Evolutionary conservation across 768 basidiomycete species (phyloP).

Genomic region (Tephrocybe sp.): DNA sequence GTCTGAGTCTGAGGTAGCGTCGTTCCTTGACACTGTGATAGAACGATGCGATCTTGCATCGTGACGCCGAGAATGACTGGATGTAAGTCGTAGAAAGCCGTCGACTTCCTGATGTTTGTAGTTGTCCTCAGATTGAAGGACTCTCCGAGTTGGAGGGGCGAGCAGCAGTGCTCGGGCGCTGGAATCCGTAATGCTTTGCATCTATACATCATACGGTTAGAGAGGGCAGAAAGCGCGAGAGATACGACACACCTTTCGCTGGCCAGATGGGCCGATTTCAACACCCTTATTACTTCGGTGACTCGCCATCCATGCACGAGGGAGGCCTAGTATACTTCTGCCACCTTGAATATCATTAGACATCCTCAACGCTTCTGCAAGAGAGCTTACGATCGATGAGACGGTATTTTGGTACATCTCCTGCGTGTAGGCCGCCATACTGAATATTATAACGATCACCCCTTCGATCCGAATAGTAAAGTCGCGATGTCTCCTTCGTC

Average conservation of each 20-base stretch:
- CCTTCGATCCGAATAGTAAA: slow-evolving; percentile 65
- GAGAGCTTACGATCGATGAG: slow-evolving; percentile 53
- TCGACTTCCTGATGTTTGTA: slow-evolving; percentile 63
- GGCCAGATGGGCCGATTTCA: slow-evolving; percentile 48
- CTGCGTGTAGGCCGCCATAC: slow-evolving; percentile 63
- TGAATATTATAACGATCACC: slow-evolving; percentile 67
- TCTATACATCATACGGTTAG: slow-evolving; percentile 21
- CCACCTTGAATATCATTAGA: slow-evolving; percentile 60
- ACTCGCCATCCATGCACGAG: slow-evolving; percentile 46
- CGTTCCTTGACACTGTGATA: slow-evolving; percentile 33
- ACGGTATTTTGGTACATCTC: slow-evolving; percentile 68
- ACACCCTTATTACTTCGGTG: slow-evolving; percentile 51
- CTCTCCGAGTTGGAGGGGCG: slow-evolving; percentile 47
- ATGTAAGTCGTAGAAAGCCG: slow-evolving; percentile 62
- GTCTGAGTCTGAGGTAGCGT: slow-evolving; percentile 27
- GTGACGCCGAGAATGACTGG: slow-evolving; percentile 29
- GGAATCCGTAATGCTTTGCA: slow-evolving; percentile 59
- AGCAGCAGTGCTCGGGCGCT: slow-evolving; percentile 53
- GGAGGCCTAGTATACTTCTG: slow-evolving; percentile 63
- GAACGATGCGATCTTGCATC: slow-evolving; percentile 50
- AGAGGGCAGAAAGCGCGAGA: background rate
- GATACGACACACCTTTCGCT: slow-evolving; percentile 39
- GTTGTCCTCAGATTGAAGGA: slow-evolving; percentile 36
- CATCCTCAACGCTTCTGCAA: slow-evolving; percentile 22
- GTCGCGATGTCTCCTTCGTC: slow-evolving; percentile 23